Conservation (phyloP, 306 rosid genomes). For the Corylus heterophylla region DNA sequence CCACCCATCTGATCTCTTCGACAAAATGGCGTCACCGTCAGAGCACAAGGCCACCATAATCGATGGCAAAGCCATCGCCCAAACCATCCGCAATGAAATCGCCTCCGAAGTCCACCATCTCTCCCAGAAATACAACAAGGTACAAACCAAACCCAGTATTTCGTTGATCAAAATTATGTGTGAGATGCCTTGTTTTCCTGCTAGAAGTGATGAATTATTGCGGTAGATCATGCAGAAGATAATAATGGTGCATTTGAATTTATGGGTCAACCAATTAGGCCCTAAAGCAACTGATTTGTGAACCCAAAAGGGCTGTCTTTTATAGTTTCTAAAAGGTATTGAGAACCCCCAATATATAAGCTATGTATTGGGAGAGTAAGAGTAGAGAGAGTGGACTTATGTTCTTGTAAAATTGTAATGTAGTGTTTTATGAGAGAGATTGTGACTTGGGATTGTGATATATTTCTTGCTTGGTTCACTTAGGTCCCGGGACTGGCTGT, state of each 20-base stretch:
- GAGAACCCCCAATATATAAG: background rate
- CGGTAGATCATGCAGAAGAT: background rate
- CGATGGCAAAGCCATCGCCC: constrained; percentile 82
- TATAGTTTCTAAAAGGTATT: background rate
- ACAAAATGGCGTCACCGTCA: constrained; percentile 33
- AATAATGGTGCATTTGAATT: background rate
- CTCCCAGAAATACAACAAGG: constrained; percentile 77
- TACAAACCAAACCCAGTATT: constrained; percentile 16
- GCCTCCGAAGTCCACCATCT: constrained; percentile 59
- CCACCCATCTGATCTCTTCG: background rate
- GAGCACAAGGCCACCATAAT: constrained; percentile 68
- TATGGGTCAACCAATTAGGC: background rate
- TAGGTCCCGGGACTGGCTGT: constrained; percentile 95
- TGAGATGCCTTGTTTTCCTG: background rate
- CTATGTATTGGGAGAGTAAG: no score
- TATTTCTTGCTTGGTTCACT: background rate
- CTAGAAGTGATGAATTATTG: background rate
- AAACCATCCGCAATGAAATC: constrained; percentile 73
- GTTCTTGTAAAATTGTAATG: background rate
- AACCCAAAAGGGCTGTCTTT: background rate
- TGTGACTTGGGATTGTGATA: background rate
- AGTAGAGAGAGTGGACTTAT: no score
- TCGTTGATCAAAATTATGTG: background rate
- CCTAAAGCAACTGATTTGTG: background rate
- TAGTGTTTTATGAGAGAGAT: background rate